Base-by-base conservation (phyloP, 2,329 filamentous ascomycete species). In the Clonostachys sp. region DNA sequence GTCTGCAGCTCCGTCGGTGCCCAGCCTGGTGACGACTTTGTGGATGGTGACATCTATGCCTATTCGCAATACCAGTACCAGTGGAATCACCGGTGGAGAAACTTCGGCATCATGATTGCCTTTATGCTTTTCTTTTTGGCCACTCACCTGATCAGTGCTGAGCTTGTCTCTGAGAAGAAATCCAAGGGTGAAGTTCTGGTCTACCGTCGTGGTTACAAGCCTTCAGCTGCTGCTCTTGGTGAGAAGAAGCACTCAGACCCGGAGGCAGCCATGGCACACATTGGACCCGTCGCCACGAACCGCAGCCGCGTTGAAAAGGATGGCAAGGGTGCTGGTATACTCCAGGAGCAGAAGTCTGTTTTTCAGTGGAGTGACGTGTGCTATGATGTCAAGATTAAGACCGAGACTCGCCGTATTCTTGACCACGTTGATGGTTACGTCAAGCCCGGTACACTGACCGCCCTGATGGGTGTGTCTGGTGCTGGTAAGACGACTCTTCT, bases 341-440 rank as follows among this genome's bases (percentile, higher is more conserved):
- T 76, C 5, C 61, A 70, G 55, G 53, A 58, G 54, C 84, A 88
- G 55, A 46, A 44, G 9, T 59, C 58, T 39, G 80, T 90, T 46
- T 92, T 92, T 69, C 86, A 89, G 59, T 95, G 89, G 89, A 78
- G 83, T 53, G 76, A 91, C 52, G 83, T 94, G 1, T 89, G 84
- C 66, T 95, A 77, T 54, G 73, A 81, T 44, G 71, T 81, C 64
- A 84, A 86, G 61, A 89, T 94, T 64, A 92, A 91, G 70, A 74
- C 73, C 8, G 81, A 91, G 54, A 69, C 74, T 1, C 77, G 89
- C 12, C 80, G 85, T 18, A 85, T 95, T 57, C 72, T 95, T 38
- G 84, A 95, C 54, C 74, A 91, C 48, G 87, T 95, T 7, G 87
- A 92, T 57, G 90, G 90, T 34, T 95, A 88, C 87, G 89, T 95